Percentiles rank a stretch among this genome's conserved stretches.
phyloP scores from a whole-genome alignment of 225 moss, liverwort and hornwort species.

The Polytrichum commune region DNA sequence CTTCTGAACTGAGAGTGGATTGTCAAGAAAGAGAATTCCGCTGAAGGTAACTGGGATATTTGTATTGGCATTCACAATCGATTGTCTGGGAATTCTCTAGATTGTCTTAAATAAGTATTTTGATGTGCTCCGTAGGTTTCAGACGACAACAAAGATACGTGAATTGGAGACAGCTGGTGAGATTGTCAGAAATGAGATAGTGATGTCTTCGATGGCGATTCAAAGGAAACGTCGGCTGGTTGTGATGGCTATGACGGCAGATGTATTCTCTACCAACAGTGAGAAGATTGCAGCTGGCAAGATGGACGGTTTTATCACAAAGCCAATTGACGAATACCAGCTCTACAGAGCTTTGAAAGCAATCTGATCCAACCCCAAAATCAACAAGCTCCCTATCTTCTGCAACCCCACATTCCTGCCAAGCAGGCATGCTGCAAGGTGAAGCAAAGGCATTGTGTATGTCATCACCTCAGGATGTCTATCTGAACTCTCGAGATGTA shows the following conservation, averaged over 20 bases:
- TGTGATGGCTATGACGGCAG: constrained; percentile 19
- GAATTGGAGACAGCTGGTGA: constrained; percentile 15
- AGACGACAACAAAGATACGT: constrained; percentile 21
- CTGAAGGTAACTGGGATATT: not conserved
- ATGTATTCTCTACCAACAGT: constrained; percentile 16
- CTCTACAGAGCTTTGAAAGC: constrained; percentile 11
- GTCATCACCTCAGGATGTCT: no score
- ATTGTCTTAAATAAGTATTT: no score
- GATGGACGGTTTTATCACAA: constrained; percentile 22
- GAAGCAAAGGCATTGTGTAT: no score
- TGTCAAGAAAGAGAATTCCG: not conserved
- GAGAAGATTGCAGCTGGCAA: constrained; percentile 4
- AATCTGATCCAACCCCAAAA: not conserved
- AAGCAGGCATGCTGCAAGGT: no score
- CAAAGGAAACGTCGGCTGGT: not conserved
- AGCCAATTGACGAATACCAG: constrained; percentile 20
- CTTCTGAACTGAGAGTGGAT: not conserved
- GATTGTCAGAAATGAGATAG: not conserved
- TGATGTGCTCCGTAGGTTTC: constrained; percentile 7
- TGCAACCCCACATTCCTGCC: no score
- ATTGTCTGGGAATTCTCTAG: no score
- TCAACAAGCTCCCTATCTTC: not conserved
- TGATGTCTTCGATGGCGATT: not conserved
- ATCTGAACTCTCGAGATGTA: no score
- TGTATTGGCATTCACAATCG: not conserved